A percentile compares a stretch with the other conserved stretches of the same genome.
These are phyloP conservation scores for Annulohypoxylon truncatum DNA, from an alignment of 2,329 filamentous ascomycete species.

Conservation along the genomic window DNA sequence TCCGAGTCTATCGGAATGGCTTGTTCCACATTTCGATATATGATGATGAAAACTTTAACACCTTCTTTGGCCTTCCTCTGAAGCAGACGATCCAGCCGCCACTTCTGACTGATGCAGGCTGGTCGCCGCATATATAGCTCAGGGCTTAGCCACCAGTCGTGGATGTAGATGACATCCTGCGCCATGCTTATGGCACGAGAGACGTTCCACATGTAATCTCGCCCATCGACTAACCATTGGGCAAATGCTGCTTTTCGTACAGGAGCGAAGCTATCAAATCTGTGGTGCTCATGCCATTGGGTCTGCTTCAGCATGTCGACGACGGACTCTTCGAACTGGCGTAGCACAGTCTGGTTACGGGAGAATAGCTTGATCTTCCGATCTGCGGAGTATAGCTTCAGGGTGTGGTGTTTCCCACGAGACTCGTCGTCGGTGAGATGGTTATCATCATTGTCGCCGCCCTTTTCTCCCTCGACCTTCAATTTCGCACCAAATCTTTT, in stretches of 20 bases:
- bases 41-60: conserved; percentile 96
- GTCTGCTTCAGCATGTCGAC: conserved; percentile 85
- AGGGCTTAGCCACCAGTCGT: conserved; percentile 98
- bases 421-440: conserved; percentile 52
- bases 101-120: conserved; percentile 96
- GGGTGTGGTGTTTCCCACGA: conserved; percentile 73
- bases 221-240: conserved; percentile 95
- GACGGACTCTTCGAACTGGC: conserved; percentile 95
- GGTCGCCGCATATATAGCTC: conserved; percentile 95
- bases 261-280: conserved; percentile 94
- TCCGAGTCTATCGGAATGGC: conserved; percentile 98
- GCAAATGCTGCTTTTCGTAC: conserved; percentile 88
- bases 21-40: conserved; percentile 97
- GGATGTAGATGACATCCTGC: conserved; percentile 97
- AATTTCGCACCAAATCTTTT: conserved; percentile 67
- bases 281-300: conserved; percentile 82
- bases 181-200: conserved; percentile 97
- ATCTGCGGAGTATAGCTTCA: conserved; percentile 92
- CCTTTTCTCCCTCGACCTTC: conserved; percentile 69
- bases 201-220: conserved; percentile 99
- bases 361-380: conserved; percentile 91
- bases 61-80: conserved; percentile 93
- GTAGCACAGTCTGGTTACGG: conserved; percentile 87
- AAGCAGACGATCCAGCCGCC: conserved; percentile 92
- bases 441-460: conserved; percentile 45